phyloP scores from a whole-genome alignment of 1,139 yeast genomes.

The Candida tropicalis region DNA sequence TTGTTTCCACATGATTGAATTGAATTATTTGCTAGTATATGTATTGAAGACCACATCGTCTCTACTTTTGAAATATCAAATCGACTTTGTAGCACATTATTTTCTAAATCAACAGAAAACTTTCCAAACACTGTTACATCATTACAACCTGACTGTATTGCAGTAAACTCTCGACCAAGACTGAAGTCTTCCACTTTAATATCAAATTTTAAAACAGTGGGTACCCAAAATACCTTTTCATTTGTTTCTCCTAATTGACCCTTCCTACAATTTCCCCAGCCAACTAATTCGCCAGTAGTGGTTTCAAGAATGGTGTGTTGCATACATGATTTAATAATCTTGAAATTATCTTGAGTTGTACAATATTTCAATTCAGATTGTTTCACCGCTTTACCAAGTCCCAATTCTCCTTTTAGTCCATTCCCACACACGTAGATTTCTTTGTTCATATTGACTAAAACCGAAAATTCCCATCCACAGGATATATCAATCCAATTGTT shows the following conservation, averaged over 20 bases:
- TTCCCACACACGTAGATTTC: conserved; percentile 57
- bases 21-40: conserved; percentile 31
- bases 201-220: conserved; percentile 26
- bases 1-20: conserved; percentile 69
- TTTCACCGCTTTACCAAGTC: conserved; percentile 44
- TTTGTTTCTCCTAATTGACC: conserved; percentile 59
- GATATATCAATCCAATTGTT: conserved; percentile 45
- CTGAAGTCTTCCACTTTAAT: conserved; percentile 19
- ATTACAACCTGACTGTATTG: conserved; percentile 18
- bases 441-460: conserved; percentile 47
- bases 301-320: conserved; percentile 56
- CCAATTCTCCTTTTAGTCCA: conserved; percentile 79
- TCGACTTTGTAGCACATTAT: background rate
- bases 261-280: conserved; percentile 84
- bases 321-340: conserved; percentile 50
- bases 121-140: conserved; percentile 21
- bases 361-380: conserved; percentile 20
- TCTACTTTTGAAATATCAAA: conserved; percentile 22
- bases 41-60: conserved; percentile 86
- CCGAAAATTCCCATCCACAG: conserved; percentile 82
- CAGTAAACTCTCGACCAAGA: conserved; percentile 53
- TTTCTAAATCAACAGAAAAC: conserved; percentile 5
- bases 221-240: conserved; percentile 27
- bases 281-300: conserved; percentile 47
- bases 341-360: conserved; percentile 11